Percentiles rank a stretch among this genome's conserved stretches.
Evolutionary conservation across 164 flowering plant genomes (phyloP).

Genomic region (Vitis riparia): DNA sequence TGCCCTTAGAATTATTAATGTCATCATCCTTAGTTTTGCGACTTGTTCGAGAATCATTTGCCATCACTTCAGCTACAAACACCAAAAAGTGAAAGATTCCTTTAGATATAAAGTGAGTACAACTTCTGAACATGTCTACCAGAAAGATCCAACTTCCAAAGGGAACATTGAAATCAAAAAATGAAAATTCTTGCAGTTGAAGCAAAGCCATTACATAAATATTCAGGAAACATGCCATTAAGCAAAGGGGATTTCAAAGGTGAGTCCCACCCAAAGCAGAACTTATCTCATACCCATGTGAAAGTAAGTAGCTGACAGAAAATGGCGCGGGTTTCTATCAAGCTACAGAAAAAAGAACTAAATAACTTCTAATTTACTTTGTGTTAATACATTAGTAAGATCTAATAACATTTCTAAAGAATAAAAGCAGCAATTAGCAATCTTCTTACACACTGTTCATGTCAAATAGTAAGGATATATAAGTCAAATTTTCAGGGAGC

Average conservation of each 20-base stretch:
- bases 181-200: too few relatives aligned
- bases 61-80: constrained; percentile 20
- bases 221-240: not conserved
- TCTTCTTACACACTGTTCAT: not conserved
- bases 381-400: too few relatives aligned
- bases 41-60: constrained; percentile 21
- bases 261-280: not conserved
- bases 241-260: not conserved
- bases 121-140: not conserved
- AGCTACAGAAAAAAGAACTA: too few relatives aligned
- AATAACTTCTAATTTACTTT: too few relatives aligned
- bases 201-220: too few relatives aligned
- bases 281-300: not conserved
- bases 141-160: not conserved
- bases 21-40: constrained; percentile 24
- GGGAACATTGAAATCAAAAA: too few relatives aligned
- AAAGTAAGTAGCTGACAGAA: too few relatives aligned
- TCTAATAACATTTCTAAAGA: too few relatives aligned
- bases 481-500: too few relatives aligned
- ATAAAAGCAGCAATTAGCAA: not conserved
- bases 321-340: too few relatives aligned
- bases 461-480: not conserved
- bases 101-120: not conserved
- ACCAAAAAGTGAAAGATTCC: not conserved
- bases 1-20: constrained; percentile 21